Evolutionary conservation across 306 rosid species (phyloP), one percentile per base, ranked within the genome.

Genomic region (Vigna trinervia): DNA sequence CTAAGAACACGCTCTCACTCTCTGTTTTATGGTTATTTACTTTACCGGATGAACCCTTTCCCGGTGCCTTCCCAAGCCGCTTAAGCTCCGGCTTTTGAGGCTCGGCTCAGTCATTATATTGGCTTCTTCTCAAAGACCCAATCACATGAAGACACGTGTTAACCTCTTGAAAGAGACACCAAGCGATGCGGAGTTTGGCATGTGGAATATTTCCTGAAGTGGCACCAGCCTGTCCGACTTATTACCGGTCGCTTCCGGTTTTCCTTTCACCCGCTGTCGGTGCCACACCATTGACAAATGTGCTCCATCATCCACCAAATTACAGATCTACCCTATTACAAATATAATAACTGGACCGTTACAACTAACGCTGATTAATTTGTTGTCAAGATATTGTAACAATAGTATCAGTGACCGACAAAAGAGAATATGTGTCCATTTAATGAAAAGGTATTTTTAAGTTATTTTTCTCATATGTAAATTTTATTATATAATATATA

Each of bases 211-310:
- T 74, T 41, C 7, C n/a, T 47, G 58, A 48, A 80, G 80, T 69
- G 86, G 77, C 54, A 26, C 83, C 89, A 87, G 87, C 75, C 92
- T 85, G 92, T 77, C 82, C 34, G 32, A 68, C 5, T n/a, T 30
- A 38, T 8, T 38, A 85, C 96, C 68, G 79, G 79, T 11, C 71
- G 52, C 79, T 82, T 66, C 82, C 91, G 59, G 63, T 71, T 81
- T 68, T 14, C 66, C 13, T 63, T 26, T 46, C 32, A 11, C 56
- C 15, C 60, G 71, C 60, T 90, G 97, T 92, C 93, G 96, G 93
- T 89, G 97, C 88, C 54, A 60, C 69, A 38, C 52, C 23, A 70
- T 52, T 73, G 19, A 45, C 45, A 73, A 75, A 69, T 74, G 74
- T 56, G 64, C 74, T 45, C n/a, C 15, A 52, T 61, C 32, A 6